Conservation (phyloP, 202 grass and related monocot species). For the Sporobolus alterniflorus region DNA sequence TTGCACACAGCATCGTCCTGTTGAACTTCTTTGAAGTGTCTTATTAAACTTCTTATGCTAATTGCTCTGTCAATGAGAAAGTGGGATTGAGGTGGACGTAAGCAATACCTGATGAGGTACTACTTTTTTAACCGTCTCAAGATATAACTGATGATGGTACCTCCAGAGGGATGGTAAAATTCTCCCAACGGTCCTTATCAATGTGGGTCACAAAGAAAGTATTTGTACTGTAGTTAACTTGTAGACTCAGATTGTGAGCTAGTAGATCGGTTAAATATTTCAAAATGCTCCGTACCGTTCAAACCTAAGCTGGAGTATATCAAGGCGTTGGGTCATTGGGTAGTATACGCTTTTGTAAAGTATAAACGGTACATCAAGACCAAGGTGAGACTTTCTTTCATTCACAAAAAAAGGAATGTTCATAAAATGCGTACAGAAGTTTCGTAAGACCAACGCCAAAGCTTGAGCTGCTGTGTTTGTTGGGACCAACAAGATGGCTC, state of each 20-base stretch:
- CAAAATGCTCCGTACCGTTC: neutral
- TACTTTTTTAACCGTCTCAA: too few relatives aligned
- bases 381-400: neutral
- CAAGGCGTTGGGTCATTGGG: neutral
- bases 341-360: neutral
- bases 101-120: too few relatives aligned
- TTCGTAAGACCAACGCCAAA: too few relatives aligned
- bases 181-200: too few relatives aligned
- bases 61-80: neutral
- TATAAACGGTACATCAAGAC: neutral
- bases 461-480: too few relatives aligned
- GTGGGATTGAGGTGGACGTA: neutral
- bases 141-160: too few relatives aligned
- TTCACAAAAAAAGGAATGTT: neutral
- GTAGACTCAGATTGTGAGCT: neutral
- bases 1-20: neutral
- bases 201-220: too few relatives aligned
- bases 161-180: too few relatives aligned
- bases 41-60: neutral
- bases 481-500: too few relatives aligned
- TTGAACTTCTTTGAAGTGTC: neutral
- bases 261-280: neutral
- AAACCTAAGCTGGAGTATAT: neutral
- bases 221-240: too few relatives aligned
- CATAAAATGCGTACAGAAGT: too few relatives aligned